These are phyloP conservation scores for Diaporthe australafricana DNA, from an alignment of 2,329 filamentous ascomycete genomes.

Conservation along the genomic window DNA sequence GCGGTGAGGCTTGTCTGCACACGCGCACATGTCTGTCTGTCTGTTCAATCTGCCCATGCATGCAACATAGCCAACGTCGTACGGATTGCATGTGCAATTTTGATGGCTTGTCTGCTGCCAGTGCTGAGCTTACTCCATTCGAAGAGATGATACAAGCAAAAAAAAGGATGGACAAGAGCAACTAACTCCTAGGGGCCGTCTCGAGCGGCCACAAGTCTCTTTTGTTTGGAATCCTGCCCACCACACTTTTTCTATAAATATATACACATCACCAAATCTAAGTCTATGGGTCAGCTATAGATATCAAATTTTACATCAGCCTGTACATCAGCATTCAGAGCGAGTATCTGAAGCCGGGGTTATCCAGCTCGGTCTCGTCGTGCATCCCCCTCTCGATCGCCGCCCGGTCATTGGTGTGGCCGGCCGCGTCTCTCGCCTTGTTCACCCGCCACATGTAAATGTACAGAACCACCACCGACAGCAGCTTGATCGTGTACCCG, in stretches of 20 bases:
- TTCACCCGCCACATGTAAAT: slow-evolving; percentile 46
- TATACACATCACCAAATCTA: not conserved
- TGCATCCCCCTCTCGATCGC: slow-evolving; percentile 47
- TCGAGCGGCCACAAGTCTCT: not conserved
- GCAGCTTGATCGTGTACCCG: slow-evolving; percentile 45
- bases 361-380: slow-evolving; percentile 47
- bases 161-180: not conserved
- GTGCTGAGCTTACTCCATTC: not conserved
- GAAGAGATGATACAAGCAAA: no score
- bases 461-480: slow-evolving; percentile 44
- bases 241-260: not conserved
- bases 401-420: slow-evolving; percentile 42
- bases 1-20: not conserved
- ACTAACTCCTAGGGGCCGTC: not conserved
- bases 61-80: not conserved
- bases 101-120: not conserved
- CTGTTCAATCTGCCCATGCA: not conserved
- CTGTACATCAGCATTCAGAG: slow-evolving; percentile 18
- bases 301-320: not conserved
- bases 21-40: not conserved
- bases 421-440: slow-evolving; percentile 45
- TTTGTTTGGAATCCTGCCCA: not conserved
- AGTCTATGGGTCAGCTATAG: not conserved
- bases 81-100: not conserved
- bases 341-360: slow-evolving; percentile 46